These are phyloP conservation scores for Pseudocohnilembus persalinus DNA, from an alignment of 169 alveolate species.

Conservation along the genomic window DNA sequence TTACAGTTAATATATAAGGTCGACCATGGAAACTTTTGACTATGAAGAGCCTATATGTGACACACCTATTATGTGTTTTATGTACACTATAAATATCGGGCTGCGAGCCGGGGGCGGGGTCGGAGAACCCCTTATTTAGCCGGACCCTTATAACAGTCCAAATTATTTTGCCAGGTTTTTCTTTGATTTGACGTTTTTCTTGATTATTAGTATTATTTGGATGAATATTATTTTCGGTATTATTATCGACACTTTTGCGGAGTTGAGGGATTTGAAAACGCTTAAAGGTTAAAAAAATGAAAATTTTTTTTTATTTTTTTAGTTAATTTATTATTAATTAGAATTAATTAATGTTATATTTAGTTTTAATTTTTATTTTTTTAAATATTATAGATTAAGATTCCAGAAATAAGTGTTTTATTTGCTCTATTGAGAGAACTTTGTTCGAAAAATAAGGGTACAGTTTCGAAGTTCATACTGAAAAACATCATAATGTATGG, in stretches of 20 bases:
- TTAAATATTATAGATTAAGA: constrained; percentile 34
- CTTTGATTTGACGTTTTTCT: constrained; percentile 70
- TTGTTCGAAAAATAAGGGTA: constrained; percentile 33
- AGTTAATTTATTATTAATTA: too few species aligned
- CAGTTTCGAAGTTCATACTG: constrained; percentile 45
- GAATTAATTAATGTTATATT: too few species aligned
- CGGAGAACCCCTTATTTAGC: constrained; percentile 56
- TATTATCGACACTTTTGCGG: constrained; percentile 79
- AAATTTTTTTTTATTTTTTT: too few species aligned
- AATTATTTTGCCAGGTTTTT: constrained; percentile 48
- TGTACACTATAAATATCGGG: constrained; percentile 58
- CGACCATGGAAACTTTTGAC: constrained; percentile 23
- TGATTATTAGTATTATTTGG: constrained; percentile 63
- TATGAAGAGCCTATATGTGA: constrained; percentile 56
- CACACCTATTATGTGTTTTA: constrained; percentile 60
- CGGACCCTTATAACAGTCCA: background rate
- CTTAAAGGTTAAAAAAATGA: constrained; percentile 3
- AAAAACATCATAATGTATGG: constrained; percentile 45
- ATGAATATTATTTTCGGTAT: constrained; percentile 81
- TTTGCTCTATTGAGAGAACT: constrained; percentile 48
- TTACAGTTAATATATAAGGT: constrained; percentile 3
- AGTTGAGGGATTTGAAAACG: constrained; percentile 63
- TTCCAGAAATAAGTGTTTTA: constrained; percentile 48
- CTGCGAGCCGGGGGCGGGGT: constrained; percentile 82
- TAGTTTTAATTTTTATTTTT: too few species aligned